phyloP scores from a whole-genome alignment of 164 flowering plant species.

The Taxillus chinensis region DNA sequence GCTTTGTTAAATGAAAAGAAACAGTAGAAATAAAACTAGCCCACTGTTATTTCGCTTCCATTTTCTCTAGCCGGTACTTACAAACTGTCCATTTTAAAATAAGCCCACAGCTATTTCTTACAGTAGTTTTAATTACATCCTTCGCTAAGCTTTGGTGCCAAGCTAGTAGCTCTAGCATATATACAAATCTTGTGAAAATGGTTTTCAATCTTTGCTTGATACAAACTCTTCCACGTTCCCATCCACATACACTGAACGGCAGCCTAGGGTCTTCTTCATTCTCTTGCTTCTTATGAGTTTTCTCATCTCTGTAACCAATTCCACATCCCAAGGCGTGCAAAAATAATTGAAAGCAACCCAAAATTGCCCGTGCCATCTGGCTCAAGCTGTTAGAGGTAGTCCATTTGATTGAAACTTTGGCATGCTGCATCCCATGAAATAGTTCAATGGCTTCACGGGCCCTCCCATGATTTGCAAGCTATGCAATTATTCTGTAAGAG shows the following conservation, averaged over 20 bases:
- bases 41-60: no score
- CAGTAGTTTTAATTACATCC: no score
- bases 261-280: constrained; percentile 44
- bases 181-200: no score
- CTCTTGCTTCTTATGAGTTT: constrained; percentile 30
- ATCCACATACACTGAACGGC: constrained; percentile 38
- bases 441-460: constrained; percentile 32
- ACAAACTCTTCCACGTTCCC: no score
- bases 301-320: constrained; percentile 42
- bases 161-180: no score
- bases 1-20: no score
- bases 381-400: constrained; percentile 36
- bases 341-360: constrained; percentile 38
- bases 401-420: constrained; percentile 38
- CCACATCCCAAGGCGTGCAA: constrained; percentile 40
- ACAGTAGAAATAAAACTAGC: no score
- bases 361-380: constrained; percentile 44
- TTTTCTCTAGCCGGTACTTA: no score
- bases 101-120: no score
- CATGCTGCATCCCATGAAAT: constrained; percentile 33
- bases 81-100: no score
- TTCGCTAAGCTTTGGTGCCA: no score
- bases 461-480: constrained; percentile 46
- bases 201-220: no score
- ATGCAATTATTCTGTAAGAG: constrained; percentile 41